Base-by-base conservation (phyloP, 1,284 basidiomycete species). In the Cutaneotrichosporon curvatum region DNA sequence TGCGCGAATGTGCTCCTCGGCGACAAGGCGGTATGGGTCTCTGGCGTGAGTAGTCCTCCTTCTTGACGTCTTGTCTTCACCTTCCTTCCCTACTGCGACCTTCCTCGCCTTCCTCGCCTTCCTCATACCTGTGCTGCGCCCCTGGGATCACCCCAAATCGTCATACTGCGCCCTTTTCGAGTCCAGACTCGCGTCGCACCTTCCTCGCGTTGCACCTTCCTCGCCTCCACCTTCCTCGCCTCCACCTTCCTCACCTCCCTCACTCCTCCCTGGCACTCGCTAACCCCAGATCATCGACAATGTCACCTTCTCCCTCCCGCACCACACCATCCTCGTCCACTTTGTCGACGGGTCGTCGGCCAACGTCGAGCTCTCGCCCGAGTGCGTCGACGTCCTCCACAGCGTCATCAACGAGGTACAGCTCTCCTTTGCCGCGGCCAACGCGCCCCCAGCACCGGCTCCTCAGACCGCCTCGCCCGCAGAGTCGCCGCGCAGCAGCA, bases 131-230 rank as follows among this genome's bases (percentile, higher is more conserved):
- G 8, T 12, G 7, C 25, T 7, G 12, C 25, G 16, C 38, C 36
- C 21, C n/a, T n/a, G n/a, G n/a, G 41, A 38, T 25, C 25, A 37
- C 21, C 8, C 12, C 44, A 65, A 50, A 58, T 69, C 42, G 58
- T 72, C 32, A 71, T 54, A 68, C 70, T 47, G 68, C 70, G 34
- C 71, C 70, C 18, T 72, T 72, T 48, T 65, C 67, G n/a, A n/a
- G n/a, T n/a, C n/a, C n/a, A n/a, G n/a, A n/a, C n/a, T n/a, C n/a
- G n/a, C n/a, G n/a, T n/a, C n/a, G 25, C 25, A 36, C 15, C 35
- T 36, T 19, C n/a, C 35, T 36, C 18, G 18, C 9, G 35, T 18
- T 36, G 16, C 16, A 18, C 19, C 18, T 19, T 28, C 25, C 9
- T 36, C 35, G 35, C 35, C 19, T 20, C 14, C 35, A 36, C 25